These are phyloP conservation scores for Oryza meridionalis DNA, from an alignment of 176 grass and related monocot species.

Conservation along the genomic window DNA sequence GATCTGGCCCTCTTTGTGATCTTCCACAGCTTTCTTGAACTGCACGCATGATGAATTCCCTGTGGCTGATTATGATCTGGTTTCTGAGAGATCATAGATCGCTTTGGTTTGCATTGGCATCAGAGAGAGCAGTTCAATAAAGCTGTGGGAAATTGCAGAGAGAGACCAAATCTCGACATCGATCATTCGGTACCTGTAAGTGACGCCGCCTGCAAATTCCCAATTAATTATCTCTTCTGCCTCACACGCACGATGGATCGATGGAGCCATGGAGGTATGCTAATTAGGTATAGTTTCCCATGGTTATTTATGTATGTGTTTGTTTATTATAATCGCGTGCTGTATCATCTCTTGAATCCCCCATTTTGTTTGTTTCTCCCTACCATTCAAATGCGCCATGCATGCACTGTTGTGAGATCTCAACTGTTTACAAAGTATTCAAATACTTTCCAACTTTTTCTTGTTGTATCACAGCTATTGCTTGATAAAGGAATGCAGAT, in stretches of 20 bases:
- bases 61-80: not conserved
- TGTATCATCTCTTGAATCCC: not conserved
- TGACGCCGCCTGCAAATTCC: no score
- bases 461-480: no score
- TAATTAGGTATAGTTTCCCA: not conserved
- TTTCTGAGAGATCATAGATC: not conserved
- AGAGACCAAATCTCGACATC: constrained; percentile 46
- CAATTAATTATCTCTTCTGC: no score
- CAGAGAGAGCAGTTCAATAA: constrained; percentile 77
- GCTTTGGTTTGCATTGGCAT: not conserved
- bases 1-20: constrained; percentile 78
- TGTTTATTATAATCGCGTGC: not conserved
- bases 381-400: not conserved
- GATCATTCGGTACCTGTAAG: no score
- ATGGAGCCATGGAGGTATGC: not conserved
- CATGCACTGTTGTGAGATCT: not conserved
- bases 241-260: not conserved
- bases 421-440: not conserved
- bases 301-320: not conserved
- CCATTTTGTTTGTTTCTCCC: not conserved
- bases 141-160: constrained; percentile 88
- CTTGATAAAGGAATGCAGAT: not conserved
- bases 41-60: constrained; percentile 26
- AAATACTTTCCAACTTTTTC: no score
- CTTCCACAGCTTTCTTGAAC: constrained; percentile 99